phyloP scores from a whole-genome alignment of 2,329 filamentous ascomycete genomes.

The Monilinia fructigena region DNA sequence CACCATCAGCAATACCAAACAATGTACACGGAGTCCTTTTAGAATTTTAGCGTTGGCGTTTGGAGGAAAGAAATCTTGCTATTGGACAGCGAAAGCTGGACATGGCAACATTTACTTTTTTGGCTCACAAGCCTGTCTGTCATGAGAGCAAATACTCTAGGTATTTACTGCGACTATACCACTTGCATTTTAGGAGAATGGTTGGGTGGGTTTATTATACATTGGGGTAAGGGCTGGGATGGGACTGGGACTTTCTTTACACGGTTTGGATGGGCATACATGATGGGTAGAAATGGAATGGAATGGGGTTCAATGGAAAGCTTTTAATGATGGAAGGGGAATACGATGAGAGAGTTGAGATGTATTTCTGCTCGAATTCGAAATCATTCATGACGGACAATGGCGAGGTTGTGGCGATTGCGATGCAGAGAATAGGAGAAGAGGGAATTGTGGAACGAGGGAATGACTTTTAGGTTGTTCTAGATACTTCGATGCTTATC shows the following conservation, averaged over 20 bases:
- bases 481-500: constrained; percentile 10
- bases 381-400: background rate
- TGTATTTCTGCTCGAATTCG: background rate
- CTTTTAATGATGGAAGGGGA: constrained; percentile 10
- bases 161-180: constrained; percentile 13
- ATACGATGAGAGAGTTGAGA: constrained; percentile 10
- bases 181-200: constrained; percentile 18
- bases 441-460: background rate
- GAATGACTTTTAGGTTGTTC: constrained; percentile 14
- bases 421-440: background rate
- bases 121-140: background rate
- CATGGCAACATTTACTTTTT: constrained; percentile 9
- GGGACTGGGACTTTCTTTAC: constrained; percentile 8
- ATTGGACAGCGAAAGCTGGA: constrained; percentile 2
- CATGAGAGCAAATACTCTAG: constrained; percentile 5
- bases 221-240: background rate
- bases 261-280: constrained; percentile 5
- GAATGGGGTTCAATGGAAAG: background rate
- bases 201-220: constrained; percentile 8
- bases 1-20: constrained; percentile 9
- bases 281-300: constrained; percentile 1
- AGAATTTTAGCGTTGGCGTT: constrained; percentile 20
- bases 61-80: constrained; percentile 11
- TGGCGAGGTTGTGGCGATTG: constrained; percentile 1
- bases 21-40: constrained; percentile 15